A percentile compares a stretch with the other conserved stretches of the same genome.
Evolutionary conservation across 2,329 filamentous ascomycete species (phyloP).

Genomic region (Apiospora sp.): DNA sequence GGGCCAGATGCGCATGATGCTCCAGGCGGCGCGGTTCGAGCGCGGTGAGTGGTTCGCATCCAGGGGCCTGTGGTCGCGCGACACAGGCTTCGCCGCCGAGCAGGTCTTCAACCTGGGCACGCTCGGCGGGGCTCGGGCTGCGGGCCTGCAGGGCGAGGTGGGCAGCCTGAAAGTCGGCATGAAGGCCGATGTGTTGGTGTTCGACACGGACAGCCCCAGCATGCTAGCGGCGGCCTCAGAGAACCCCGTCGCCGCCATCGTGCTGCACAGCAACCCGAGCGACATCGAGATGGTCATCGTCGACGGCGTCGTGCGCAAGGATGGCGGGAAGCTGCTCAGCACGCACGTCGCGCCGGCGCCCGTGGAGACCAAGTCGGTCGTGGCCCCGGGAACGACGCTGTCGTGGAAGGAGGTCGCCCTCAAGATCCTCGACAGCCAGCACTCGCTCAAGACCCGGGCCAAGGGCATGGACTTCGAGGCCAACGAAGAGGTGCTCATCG

Average conservation of each 20-base stretch:
- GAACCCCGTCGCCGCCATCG: conserved; percentile 32
- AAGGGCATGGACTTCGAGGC: conserved; percentile 25
- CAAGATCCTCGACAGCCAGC: conserved; percentile 26
- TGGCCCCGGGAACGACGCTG: conserved; percentile 24
- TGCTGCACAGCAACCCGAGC: conserved; percentile 30
- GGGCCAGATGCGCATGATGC: conserved; percentile 42
- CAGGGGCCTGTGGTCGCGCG: conserved; percentile 35
- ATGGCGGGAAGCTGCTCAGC: conserved; percentile 28
- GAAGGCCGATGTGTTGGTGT: conserved; percentile 57
- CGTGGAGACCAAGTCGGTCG: not conserved
- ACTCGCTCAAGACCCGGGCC: conserved; percentile 23
- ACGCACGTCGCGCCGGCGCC: conserved; percentile 25
- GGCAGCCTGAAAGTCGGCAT: conserved; percentile 55
- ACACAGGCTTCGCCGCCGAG: conserved; percentile 44
- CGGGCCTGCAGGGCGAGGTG: conserved; percentile 50
- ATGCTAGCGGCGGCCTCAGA: conserved; percentile 31
- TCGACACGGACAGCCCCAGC: conserved; percentile 41
- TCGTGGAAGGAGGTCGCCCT: conserved; percentile 28
- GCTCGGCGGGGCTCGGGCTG: conserved; percentile 52
- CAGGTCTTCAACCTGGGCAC: conserved; percentile 59
- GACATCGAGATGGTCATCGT: conserved; percentile 32
- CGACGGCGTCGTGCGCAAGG: conserved; percentile 30
- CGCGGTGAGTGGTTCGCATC: conserved; percentile 40
- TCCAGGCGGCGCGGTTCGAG: conserved; percentile 42
- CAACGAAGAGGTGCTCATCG: conserved; percentile 24